These are phyloP conservation scores for Phaffia rhodozyma DNA, from an alignment of 1,284 basidiomycete species.

Conservation along the genomic window DNA sequence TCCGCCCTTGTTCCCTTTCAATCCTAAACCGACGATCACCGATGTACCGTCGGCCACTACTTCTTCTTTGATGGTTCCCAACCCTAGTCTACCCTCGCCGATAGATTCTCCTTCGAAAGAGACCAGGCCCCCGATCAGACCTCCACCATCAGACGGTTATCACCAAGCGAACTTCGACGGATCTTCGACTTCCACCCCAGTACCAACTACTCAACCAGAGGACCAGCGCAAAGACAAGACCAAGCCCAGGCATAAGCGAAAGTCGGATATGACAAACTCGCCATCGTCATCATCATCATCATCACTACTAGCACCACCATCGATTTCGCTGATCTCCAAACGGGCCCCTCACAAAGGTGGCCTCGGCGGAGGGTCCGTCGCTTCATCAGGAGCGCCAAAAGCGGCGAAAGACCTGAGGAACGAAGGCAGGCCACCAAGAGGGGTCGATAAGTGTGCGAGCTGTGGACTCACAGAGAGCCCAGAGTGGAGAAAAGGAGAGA, in stretches of 20 bases:
- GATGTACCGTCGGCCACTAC: too few species aligned
- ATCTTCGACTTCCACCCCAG: not conserved
- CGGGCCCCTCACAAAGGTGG: slow-evolving; percentile 3
- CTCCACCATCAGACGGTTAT: too few species aligned
- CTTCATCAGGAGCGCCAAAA: slow-evolving; percentile 13
- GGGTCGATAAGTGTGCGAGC: slow-evolving; percentile 10
- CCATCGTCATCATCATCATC: too few species aligned
- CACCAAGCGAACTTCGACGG: too few species aligned
- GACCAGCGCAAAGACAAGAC: not conserved
- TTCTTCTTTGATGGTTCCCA: too few species aligned
- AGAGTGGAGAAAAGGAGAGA: slow-evolving; percentile 18
- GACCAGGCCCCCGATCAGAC: too few species aligned
- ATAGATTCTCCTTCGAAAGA: too few species aligned
- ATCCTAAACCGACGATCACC: too few species aligned
- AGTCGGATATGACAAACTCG: too few species aligned
- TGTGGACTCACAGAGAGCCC: slow-evolving; percentile 17
- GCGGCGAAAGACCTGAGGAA: slow-evolving; percentile 14
- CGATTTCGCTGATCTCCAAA: not conserved
- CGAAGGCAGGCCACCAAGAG: slow-evolving; percentile 14
- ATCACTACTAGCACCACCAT: not conserved
- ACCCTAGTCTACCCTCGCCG: too few species aligned
- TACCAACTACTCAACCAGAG: not conserved
- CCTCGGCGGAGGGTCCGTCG: slow-evolving; percentile 8
- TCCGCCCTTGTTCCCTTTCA: too few species aligned
- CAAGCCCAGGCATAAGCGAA: not conserved